Evolutionary conservation across 2,329 filamentous ascomycete genomes (phyloP), one percentile per base, ranked within the genome.

Genomic region (Calcarisporium arbuscula): DNA sequence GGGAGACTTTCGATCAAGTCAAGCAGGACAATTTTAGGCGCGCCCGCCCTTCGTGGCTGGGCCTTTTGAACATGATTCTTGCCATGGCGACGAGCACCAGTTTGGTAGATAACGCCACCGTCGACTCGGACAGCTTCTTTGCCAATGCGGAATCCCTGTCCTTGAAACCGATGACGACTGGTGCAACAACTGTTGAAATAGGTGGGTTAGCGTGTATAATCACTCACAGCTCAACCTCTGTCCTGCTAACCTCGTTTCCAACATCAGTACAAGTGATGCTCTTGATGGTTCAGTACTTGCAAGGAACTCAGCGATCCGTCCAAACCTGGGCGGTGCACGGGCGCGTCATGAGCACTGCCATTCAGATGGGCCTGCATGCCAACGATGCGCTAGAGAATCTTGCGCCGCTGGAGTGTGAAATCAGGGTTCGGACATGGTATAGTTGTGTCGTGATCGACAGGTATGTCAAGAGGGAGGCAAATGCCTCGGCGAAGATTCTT

Each of bases 251-350:
- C 8, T 3, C 9, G 10, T 29, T 17, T 22, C n/a, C n/a, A n/a
- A n/a, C n/a, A n/a, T n/a, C n/a, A 35, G 32, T 35, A 7, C 32
- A 35, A 14, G 28, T 28, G n/a, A 15, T 35, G 11, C 12, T 35
- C 11, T 18, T 35, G 19, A 35, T 35, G 32, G 29, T 27, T 3
- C 32, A 35, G 14, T 35, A 28, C 18, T 27, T 35, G n/a, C 32
- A 35, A 23, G 32, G 32, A 29, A 35, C 32, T 7, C 32, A 35
- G 18, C 32, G 32, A 7, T 35, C 32, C 23, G 32, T 27, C 10
- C 32, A 35, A n/a, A 35, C 32, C 8, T 35, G 32, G 32, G 29
- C 28, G n/a, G 19, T 35, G 5, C 32, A 35, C 29, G 32, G 32
- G 6, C 32, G 28, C 18, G 29, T 27, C 7, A 27, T 35, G 5